Conservation (phyloP, 2,329 filamentous ascomycete species). For the Verticillium nonalfalfae region DNA sequence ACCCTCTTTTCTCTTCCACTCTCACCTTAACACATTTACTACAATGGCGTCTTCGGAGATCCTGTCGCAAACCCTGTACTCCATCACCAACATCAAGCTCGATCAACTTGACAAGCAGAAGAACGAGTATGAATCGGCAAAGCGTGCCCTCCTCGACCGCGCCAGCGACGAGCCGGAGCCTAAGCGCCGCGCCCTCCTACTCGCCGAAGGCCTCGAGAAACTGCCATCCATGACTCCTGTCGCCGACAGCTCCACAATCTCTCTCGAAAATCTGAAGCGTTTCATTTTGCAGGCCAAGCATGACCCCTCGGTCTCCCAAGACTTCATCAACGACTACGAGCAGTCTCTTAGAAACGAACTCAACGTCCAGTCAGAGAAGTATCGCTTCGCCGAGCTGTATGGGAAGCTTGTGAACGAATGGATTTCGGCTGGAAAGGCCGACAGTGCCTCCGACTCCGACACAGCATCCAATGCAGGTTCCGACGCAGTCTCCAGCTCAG, state of each 20-base stretch:
- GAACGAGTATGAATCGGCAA: slow-evolving; percentile 38
- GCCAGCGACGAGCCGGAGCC: slow-evolving; percentile 15
- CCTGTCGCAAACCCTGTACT: slow-evolving; percentile 46
- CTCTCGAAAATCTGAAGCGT: slow-evolving; percentile 36
- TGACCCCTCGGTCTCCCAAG: slow-evolving; percentile 44
- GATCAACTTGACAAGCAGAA: slow-evolving; percentile 48
- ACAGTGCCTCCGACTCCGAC: slow-evolving; percentile 12
- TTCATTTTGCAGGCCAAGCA: slow-evolving; percentile 47
- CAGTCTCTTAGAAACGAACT: slow-evolving; percentile 37
- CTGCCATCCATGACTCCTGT: slow-evolving; percentile 22
- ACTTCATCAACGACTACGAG: slow-evolving; percentile 39
- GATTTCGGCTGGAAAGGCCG: slow-evolving; percentile 30
- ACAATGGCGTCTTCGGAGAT: slow-evolving; percentile 27
- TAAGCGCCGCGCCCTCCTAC: slow-evolving; percentile 21
- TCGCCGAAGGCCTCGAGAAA: slow-evolving; percentile 27
- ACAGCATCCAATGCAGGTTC: slow-evolving; percentile 14
- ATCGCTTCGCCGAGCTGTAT: slow-evolving; percentile 51
- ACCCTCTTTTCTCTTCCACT: background rate
- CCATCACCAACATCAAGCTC: slow-evolving; percentile 50
- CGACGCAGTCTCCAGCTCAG: slow-evolving; percentile 1
- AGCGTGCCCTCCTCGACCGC: slow-evolving; percentile 30
- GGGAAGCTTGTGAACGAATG: slow-evolving; percentile 48
- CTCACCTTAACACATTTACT: background rate
- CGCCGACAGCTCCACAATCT: slow-evolving; percentile 19
- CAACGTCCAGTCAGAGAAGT: slow-evolving; percentile 42